phyloP scores from a whole-genome alignment of 169 alveolate genomes.

The Cryptosporidium andersoni region DNA sequence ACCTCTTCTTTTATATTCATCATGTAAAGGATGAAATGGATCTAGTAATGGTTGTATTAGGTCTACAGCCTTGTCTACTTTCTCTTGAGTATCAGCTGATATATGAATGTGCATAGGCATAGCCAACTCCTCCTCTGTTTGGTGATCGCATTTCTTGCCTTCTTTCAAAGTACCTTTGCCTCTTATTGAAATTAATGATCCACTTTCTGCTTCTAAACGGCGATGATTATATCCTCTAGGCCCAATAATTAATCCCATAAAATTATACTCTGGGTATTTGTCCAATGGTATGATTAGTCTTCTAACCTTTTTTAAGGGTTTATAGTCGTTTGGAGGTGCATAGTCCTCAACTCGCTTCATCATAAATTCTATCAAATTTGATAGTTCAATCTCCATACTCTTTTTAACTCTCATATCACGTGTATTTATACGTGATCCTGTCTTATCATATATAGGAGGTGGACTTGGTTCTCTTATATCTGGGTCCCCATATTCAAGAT shows the following conservation, averaged over 20 bases:
- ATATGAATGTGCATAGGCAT: slow-evolving; percentile 88
- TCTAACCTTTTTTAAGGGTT: slow-evolving; percentile 86
- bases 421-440: slow-evolving; percentile 89
- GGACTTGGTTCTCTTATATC: slow-evolving; percentile 92
- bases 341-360: slow-evolving; percentile 85
- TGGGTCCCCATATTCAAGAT: slow-evolving; percentile 88
- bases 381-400: slow-evolving; percentile 87
- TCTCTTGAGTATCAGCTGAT: slow-evolving; percentile 79
- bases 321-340: slow-evolving; percentile 87
- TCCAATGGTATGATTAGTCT: slow-evolving; percentile 87
- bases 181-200: slow-evolving; percentile 87
- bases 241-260: slow-evolving; percentile 93
- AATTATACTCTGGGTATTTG: slow-evolving; percentile 91
- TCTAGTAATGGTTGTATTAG: slow-evolving; percentile 86
- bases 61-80: slow-evolving; percentile 80
- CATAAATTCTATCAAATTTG: slow-evolving; percentile 86
- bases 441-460: slow-evolving; percentile 89
- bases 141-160: slow-evolving; percentile 88
- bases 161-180: slow-evolving; percentile 90
- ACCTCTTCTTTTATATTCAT: slow-evolving; percentile 85
- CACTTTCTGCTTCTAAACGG: slow-evolving; percentile 89
- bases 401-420: slow-evolving; percentile 87
- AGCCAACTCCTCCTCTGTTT: slow-evolving; percentile 87
- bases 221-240: slow-evolving; percentile 95
- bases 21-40: slow-evolving; percentile 87